Conservation (phyloP, 345 rosid genomes). For the Eucalyptus lansdowneana region DNA sequence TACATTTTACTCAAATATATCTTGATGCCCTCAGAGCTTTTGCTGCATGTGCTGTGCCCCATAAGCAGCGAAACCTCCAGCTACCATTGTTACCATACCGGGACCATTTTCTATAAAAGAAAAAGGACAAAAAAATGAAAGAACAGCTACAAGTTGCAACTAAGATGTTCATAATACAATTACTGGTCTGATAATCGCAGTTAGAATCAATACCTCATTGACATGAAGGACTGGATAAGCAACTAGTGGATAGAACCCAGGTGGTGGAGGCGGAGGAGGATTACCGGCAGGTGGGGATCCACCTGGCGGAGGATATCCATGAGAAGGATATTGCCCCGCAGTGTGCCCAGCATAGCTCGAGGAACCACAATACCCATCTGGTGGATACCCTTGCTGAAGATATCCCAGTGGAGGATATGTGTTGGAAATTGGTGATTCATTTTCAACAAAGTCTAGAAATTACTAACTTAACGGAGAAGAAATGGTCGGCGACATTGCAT, state of each 20-base stretch:
- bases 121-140: neutral
- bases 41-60: slow-evolving; percentile 57
- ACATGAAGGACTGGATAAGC: slow-evolving; percentile 29
- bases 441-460: too few species aligned
- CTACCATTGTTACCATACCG: slow-evolving; percentile 47
- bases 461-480: too few species aligned
- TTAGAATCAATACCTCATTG: neutral
- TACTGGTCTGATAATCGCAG: neutral
- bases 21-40: neutral
- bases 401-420: neutral
- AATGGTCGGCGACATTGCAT: too few species aligned
- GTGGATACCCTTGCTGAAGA: neutral
- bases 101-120: slow-evolving; percentile 20
- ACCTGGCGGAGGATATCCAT: slow-evolving; percentile 19
- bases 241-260: slow-evolving; percentile 4
- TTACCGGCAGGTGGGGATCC: slow-evolving; percentile 2
- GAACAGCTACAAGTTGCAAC: neutral
- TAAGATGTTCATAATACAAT: neutral
- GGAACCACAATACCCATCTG: neutral
- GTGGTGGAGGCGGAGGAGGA: slow-evolving; percentile 1
- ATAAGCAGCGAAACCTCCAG: slow-evolving; percentile 61
- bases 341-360: neutral
- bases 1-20: neutral
- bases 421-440: too few species aligned
- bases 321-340: slow-evolving; percentile 1